Percentiles rank a stretch among this genome's conserved stretches.
phyloP scores from a whole-genome alignment of 2,329 filamentous ascomycete species.

The Fusarium xylarioides region DNA sequence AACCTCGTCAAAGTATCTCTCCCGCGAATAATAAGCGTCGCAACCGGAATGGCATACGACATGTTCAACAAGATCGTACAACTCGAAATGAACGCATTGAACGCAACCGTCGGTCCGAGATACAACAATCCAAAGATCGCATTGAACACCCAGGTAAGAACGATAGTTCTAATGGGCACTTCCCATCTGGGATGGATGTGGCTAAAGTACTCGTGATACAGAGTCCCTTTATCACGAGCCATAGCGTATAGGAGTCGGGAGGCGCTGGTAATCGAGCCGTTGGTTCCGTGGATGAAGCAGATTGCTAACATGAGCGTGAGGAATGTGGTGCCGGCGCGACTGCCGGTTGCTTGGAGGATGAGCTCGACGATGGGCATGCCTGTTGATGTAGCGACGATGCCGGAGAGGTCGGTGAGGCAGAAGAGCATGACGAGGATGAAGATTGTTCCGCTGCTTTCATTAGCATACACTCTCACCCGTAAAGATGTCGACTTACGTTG shows the following conservation, averaged over 20 bases:
- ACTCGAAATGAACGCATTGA: slow-evolving; percentile 31
- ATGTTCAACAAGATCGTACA: slow-evolving; percentile 35
- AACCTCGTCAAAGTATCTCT: neutral
- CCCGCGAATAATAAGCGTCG: slow-evolving; percentile 22
- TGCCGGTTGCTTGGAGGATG: slow-evolving; percentile 54
- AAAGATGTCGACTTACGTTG: slow-evolving; percentile 46
- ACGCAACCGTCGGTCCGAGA: slow-evolving; percentile 26
- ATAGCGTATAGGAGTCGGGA: slow-evolving; percentile 53
- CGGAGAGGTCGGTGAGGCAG: slow-evolving; percentile 50
- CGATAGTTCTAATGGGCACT: slow-evolving; percentile 20
- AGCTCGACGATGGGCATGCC: slow-evolving; percentile 58
- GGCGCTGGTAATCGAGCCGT: slow-evolving; percentile 54
- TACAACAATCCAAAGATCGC: slow-evolving; percentile 31
- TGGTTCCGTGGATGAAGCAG: slow-evolving; percentile 57
- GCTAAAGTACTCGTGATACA: slow-evolving; percentile 20
- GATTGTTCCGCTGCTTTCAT: slow-evolving; percentile 41
- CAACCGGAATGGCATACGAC: slow-evolving; percentile 30
- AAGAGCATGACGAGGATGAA: slow-evolving; percentile 56
- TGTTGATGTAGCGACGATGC: slow-evolving; percentile 49
- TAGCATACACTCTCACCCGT: neutral
- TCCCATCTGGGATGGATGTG: slow-evolving; percentile 28
- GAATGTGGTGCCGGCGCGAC: slow-evolving; percentile 51
- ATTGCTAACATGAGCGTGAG: slow-evolving; percentile 53
- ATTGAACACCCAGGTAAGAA: slow-evolving; percentile 27
- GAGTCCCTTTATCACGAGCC: slow-evolving; percentile 31